Percentiles rank a stretch among this genome's conserved stretches.
Conservation (phyloP, 805 yeast genomes). For the Barnettozyma wickerhamii region DNA sequence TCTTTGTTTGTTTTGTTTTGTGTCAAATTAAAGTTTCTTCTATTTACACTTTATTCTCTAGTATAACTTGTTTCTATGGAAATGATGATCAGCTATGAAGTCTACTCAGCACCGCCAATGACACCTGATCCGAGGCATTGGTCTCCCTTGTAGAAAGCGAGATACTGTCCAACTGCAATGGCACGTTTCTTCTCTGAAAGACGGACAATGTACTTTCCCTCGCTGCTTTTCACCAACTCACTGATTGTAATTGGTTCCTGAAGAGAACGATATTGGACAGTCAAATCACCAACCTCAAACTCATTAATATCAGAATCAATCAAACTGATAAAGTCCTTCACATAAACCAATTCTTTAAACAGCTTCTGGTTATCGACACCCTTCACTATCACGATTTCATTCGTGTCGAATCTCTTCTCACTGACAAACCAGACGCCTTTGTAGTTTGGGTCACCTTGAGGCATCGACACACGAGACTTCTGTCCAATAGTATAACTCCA, state of each 20-base stretch:
- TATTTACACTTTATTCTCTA: no score
- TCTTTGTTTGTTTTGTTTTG: no score
- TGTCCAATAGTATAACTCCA: constrained; percentile 98
- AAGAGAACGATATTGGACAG: constrained; percentile 69
- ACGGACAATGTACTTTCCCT: constrained; percentile 28
- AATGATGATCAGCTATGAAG: no score
- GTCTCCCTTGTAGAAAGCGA: constrained; percentile 67
- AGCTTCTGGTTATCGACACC: constrained; percentile 60
- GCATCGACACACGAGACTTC: constrained; percentile 67
- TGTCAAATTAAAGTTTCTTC: no score
- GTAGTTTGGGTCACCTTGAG: constrained; percentile 76
- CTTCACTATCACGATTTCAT: constrained; percentile 74
- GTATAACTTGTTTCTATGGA: no score
- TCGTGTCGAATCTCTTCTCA: constrained; percentile 57
- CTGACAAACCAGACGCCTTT: constrained; percentile 86
- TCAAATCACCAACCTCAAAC: constrained; percentile 26
- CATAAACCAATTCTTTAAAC: constrained; percentile 39
- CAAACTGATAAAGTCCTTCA: constrained; percentile 32
- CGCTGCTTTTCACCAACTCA: constrained; percentile 10
- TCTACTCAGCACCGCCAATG: constrained; percentile 25
- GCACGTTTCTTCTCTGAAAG: constrained; percentile 55
- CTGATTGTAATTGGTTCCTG: constrained; percentile 50
- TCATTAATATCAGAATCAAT: constrained; percentile 5
- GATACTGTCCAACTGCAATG: constrained; percentile 84
- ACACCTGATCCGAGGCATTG: constrained; percentile 65